Base-by-base conservation (phyloP, 1,284 basidiomycete genomes). In the Irpex sp. region DNA sequence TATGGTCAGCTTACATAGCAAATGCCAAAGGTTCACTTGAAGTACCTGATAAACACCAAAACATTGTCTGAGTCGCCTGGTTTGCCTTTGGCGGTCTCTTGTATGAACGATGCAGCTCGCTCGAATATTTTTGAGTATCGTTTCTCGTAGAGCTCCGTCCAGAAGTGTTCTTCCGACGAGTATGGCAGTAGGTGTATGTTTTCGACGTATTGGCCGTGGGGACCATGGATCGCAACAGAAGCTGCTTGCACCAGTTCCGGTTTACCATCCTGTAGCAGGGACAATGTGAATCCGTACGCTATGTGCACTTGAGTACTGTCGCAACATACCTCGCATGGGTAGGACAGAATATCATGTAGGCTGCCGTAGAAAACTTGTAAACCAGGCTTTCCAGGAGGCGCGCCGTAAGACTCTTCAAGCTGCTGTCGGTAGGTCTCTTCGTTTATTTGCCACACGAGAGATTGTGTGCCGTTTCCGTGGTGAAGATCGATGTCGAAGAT, bases 401-500 rank as follows among this genome's bases (percentile, higher is more conserved):
- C 69, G 5, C 72, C 74, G 7, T 64, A 67, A 67, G 83, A 82
- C 0, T 71, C 72, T 66, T 91, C 87, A 0, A 92, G 79, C 7
- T 81, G 83, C 65, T 87, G 81, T 17, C 86, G 81, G 72, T 93
- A 88, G 0, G 92, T 87, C 64, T 95, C 93, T 66, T 93, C 91
- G 70, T 98, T 98, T 66, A 98, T 91, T 57, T 92, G 88, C 93
- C 95, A 97, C 0, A 85, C 87, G 31, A 98, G 88, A 1, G 93
- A 87, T 72, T 98, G 96, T 0, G 95, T 97, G 1, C 97, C 97
- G 72, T 98, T 97, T 6, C 94, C 89, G 70, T 97, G 96, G 76
- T 98, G 96, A 5, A 98, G 79, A 76, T 98, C 96, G 66, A 98
- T 95, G 72, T 98, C 97, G 55, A 98, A 85, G 58, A 98, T 91